A percentile compares a stretch with the other conserved stretches of the same genome.
Conservation (phyloP, 148 eudicot species). For the Amaranthus hypochondriacus region DNA sequence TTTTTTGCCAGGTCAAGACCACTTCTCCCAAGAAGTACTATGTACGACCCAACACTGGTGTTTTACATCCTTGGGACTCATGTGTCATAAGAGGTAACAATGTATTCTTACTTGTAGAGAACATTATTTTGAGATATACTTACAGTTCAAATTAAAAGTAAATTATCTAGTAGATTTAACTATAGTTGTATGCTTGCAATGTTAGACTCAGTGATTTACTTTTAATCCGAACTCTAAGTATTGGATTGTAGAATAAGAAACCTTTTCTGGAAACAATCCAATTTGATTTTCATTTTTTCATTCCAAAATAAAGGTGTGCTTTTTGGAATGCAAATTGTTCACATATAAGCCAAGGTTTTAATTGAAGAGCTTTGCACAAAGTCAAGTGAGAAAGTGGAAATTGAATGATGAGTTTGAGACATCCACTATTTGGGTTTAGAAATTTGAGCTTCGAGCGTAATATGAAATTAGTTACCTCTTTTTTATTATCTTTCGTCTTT, state of each 20-base stretch:
- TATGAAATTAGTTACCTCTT: too few relatives aligned
- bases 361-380: background rate
- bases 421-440: too few relatives aligned
- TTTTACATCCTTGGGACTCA: constrained; percentile 79
- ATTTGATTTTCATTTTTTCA: background rate
- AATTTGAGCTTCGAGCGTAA: too few relatives aligned
- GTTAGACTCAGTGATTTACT: background rate
- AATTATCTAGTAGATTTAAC: constrained; percentile 2
- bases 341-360: background rate
- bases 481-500: background rate
- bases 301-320: background rate
- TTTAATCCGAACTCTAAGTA: too few relatives aligned
- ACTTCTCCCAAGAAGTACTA: constrained; percentile 91
- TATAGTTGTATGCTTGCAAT: background rate
- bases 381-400: constrained; percentile 5
- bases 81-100: constrained; percentile 74
- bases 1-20: constrained; percentile 67
- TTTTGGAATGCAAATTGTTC: background rate
- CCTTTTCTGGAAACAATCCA: background rate
- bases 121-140: background rate
- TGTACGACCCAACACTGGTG: constrained; percentile 92
- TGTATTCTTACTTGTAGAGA: background rate
- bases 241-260: background rate
- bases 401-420: background rate
- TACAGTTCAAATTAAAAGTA: background rate